These are phyloP conservation scores for Triticum monococcum DNA, from an alignment of 176 grass and related monocot genomes.

Conservation along the genomic window DNA sequence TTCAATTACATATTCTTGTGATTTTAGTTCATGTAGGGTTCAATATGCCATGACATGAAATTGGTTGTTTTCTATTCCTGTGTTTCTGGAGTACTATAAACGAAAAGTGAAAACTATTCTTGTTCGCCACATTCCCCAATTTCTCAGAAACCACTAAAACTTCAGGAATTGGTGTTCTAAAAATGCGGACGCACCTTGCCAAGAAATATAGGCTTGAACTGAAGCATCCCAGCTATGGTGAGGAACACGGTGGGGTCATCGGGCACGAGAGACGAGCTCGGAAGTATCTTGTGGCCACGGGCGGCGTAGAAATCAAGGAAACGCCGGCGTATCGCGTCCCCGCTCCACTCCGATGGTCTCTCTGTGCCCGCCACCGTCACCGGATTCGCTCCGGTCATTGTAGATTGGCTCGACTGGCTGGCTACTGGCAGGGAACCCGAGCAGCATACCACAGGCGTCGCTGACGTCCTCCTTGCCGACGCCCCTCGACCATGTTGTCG, in stretches of 20 bases:
- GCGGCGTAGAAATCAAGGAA: conserved; percentile 91
- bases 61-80: background rate
- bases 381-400: background rate
- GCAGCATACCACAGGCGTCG: background rate
- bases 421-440: background rate
- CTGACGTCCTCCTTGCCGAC: background rate
- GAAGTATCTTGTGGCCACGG: conserved; percentile 81
- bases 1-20: background rate
- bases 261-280: conserved; percentile 85
- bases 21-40: background rate
- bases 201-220: conserved; percentile 98
- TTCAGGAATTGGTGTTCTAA: background rate
- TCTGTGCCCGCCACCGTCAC: background rate
- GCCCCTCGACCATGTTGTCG: conserved; percentile 6
- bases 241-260: conserved; percentile 90
- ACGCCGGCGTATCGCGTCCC: conserved; percentile 64
- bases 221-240: conserved; percentile 98
- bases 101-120: background rate
- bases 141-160: background rate
- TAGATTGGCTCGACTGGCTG: background rate
- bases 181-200: conserved; percentile 55
- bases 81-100: background rate
- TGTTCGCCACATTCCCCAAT: background rate
- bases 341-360: conserved; percentile 37
- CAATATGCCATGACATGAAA: background rate